phyloP scores from a whole-genome alignment of 1,284 basidiomycete genomes.

The Sutorius eximius region DNA sequence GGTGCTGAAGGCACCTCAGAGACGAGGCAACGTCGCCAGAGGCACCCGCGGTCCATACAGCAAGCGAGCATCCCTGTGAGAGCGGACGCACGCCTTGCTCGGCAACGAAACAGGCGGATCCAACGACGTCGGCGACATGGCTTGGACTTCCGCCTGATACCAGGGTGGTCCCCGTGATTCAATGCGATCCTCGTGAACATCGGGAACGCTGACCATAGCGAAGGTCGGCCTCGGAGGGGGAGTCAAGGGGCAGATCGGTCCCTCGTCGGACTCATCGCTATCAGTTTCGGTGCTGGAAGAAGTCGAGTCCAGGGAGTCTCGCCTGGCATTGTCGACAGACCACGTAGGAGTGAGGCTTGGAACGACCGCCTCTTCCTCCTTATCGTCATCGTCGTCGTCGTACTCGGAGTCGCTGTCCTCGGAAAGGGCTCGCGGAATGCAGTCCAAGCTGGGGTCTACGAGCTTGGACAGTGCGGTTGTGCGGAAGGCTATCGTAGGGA shows the following conservation, averaged over 20 bases:
- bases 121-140: neutral
- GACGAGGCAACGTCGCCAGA: constrained; percentile 7
- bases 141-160: neutral
- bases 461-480: neutral
- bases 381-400: neutral
- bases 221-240: neutral
- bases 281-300: neutral
- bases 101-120: constrained; percentile 5
- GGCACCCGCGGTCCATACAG: constrained; percentile 1
- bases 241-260: constrained; percentile 14
- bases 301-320: neutral
- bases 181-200: neutral
- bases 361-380: neutral
- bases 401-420: constrained; percentile 11
- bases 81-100: constrained; percentile 4
- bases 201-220: neutral
- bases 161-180: neutral
- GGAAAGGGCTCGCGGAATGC: constrained; percentile 5
- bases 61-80: neutral
- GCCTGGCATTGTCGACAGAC: neutral
- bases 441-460: constrained; percentile 13
- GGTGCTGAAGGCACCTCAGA: constrained; percentile 1
- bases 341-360: neutral
- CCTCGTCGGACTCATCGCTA: constrained; percentile 5
- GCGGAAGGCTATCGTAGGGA: too few species aligned